Evolutionary conservation across 805 yeast species (phyloP), one percentile per base, ranked within the genome.

Genomic region (Candida boleticola): DNA sequence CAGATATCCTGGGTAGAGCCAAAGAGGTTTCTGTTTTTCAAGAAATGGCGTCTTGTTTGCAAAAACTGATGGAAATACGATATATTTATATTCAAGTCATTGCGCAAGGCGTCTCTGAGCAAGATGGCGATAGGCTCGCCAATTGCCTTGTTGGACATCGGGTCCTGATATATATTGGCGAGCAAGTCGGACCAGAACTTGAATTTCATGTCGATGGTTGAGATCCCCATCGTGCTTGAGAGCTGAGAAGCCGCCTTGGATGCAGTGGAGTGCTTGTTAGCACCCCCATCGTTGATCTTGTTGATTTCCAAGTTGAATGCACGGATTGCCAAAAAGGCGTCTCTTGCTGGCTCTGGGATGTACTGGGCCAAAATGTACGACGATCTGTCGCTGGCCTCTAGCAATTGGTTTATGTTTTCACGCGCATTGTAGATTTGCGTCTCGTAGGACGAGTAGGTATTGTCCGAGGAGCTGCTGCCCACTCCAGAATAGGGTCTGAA

Each of bases 111-210:
- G 37, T 78, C 77, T 14, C 80, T 62, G 10, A 87, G 49, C 33
- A 87, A 61, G n/a, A 79, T 62, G 3, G 80, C 79, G 4, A 80
- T 76, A 1, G 95, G 92, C 50, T 82, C 89, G 0, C 79, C 80
- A 13, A 79, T 64, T 37, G 64, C 62, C 34, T 62, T 52, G 13
- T 61, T 66, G 29, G 58, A 44, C 21, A 43, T 29, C 3, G 71
- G 69, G 48, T 61, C 49, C 10, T 63, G 53, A 47, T 73, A 72
- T 5, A 80, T 67, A 44, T 68, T 71, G 29, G 71, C 68, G 5
- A 87, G 44, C 44, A 76, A 68, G 39, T 83, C 85, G 46, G 79
- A 72, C 95, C 95, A 88, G 58, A 83, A 85, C 50, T 81, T 80
- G 57, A 85, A 78, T 52, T 85, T 80, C 55, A 85, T 43, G 59